Evolutionary conservation across 1,139 yeast species (phyloP), one percentile per base, ranked within the genome.

Genomic region (Candida anutae): DNA sequence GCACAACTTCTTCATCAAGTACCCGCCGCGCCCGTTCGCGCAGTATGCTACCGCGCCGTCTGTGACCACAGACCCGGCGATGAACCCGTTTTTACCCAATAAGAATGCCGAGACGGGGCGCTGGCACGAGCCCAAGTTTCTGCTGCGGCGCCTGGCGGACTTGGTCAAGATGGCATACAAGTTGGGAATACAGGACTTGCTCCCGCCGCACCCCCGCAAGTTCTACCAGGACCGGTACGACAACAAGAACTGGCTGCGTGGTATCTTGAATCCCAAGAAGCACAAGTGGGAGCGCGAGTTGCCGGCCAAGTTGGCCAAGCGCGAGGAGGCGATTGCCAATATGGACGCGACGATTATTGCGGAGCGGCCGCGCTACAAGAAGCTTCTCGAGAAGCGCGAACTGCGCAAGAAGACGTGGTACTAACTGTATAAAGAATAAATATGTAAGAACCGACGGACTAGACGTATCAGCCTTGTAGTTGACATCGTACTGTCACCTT

Each of bases 21-120:
- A 76, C 47, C 97, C 97, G 23, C 97, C 97, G 11, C 62, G 80
- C 23, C 90, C 94, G n/a, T 74, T 74, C 51, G 69, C 68, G 17
- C 50, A 68, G 40, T 88, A 87, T 53, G 62, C 83, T 6, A 55
- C 62, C 3, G 70, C 66, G 38, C 82, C 95, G 29, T 72, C 83
- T 5, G 60, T 73, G 18, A 74, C 82, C 14, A 62, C 62, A 28
- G 88, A 85, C 27, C 69, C 74, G 14, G 68, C 71, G 33, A 81
- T 84, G 44, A 90, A 90, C 53, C 98, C 98, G 29, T 90, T 90
- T 52, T 55, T 85, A 32, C 80, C 94, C 16, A 87, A 85, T 51
- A 80, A 73, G 48, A 87, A 88, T 53, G 87, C 94, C 11, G 74
- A 79, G 16, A 83, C 94, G 13, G 76, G 83, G 13, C 69, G 62